Conservation (phyloP, 352 stramenopile species). For the Phytophthora aleatoria region DNA sequence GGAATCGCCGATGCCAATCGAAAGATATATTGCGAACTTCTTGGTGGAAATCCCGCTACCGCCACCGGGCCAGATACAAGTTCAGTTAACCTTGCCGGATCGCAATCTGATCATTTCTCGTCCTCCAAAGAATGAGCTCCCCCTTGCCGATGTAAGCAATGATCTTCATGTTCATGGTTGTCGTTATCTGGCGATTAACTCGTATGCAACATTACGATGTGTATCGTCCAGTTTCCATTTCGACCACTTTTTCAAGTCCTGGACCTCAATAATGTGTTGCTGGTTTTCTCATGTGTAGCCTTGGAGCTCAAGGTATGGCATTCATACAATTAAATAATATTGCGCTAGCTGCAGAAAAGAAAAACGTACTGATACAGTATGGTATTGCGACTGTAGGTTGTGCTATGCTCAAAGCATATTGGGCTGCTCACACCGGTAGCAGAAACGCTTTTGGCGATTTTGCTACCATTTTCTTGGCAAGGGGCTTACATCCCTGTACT, state of each 20-base stretch:
- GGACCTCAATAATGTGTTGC: conserved; percentile 91
- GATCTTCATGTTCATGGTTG: background rate
- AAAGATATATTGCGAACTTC: conserved; percentile 98
- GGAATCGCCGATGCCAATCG: conserved; percentile 93
- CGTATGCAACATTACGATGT: background rate
- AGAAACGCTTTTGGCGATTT: conserved; percentile 90
- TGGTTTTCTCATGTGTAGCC: conserved; percentile 90
- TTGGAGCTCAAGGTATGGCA: conserved; percentile 84
- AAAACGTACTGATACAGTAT: background rate
- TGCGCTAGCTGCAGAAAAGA: no score
- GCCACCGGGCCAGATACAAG: conserved; percentile 90
- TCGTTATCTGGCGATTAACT: conserved; percentile 1
- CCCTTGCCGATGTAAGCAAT: conserved; percentile 84
- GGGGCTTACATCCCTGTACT: conserved; percentile 95
- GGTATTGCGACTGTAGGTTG: conserved; percentile 59
- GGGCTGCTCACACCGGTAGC: conserved; percentile 90
- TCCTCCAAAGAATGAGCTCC: conserved; percentile 91
- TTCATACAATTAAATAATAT: background rate
- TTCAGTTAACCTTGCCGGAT: conserved; percentile 89
- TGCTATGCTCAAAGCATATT: conserved; percentile 91
- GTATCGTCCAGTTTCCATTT: conserved; percentile 85
- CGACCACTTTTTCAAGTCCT: conserved; percentile 92
- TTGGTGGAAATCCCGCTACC: conserved; percentile 95
- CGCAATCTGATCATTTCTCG: conserved; percentile 85
- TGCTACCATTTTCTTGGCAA: conserved; percentile 96